Evolutionary conservation across 768 basidiomycete genomes (phyloP).

Genomic region (Daedaleopsis nitida): DNA sequence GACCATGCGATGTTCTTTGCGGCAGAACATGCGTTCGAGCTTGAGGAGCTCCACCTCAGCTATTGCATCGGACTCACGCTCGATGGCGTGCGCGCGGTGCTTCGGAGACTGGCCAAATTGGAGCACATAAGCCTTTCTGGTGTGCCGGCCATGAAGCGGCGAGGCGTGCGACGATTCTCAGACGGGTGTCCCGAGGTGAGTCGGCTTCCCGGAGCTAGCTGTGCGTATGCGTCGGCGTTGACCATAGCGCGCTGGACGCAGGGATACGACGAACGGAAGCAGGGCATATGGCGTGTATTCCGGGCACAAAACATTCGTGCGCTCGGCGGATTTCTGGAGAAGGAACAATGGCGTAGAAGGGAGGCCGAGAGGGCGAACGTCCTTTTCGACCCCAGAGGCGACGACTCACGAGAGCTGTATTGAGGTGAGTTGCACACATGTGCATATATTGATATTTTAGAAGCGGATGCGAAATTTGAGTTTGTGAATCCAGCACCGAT

Average conservation of each 20-base stretch:
- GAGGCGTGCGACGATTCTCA: conserved; percentile 77
- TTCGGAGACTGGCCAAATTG: conserved; percentile 59
- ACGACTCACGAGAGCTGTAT: conserved; percentile 66
- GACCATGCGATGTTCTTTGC: conserved; percentile 82
- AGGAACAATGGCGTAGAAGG: conserved; percentile 59
- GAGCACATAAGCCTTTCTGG: conserved; percentile 82
- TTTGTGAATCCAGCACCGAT: no score
- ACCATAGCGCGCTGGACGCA: conserved; percentile 30
- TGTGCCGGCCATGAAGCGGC: conserved; percentile 68
- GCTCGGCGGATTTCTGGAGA: conserved; percentile 70
- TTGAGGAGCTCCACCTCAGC: conserved; percentile 84
- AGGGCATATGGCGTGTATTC: conserved; percentile 78
- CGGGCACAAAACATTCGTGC: conserved; percentile 64
- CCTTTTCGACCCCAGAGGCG: conserved; percentile 58
- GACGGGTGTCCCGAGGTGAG: conserved; percentile 66
- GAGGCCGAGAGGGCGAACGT: conserved; percentile 63
- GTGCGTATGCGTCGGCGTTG: no score
- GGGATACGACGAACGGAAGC: conserved; percentile 68
- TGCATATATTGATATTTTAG: not conserved
- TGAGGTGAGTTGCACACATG: conserved; percentile 29
- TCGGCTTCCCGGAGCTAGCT: conserved; percentile 1
- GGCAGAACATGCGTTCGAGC: conserved; percentile 64
- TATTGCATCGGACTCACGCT: conserved; percentile 84
- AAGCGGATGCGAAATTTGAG: no score
- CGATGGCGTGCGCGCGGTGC: conserved; percentile 69